Percentiles rank a stretch among this genome's conserved stretches.
These are phyloP conservation scores for Polyporus arcularius DNA, from an alignment of 768 basidiomycete genomes.

Conservation along the genomic window DNA sequence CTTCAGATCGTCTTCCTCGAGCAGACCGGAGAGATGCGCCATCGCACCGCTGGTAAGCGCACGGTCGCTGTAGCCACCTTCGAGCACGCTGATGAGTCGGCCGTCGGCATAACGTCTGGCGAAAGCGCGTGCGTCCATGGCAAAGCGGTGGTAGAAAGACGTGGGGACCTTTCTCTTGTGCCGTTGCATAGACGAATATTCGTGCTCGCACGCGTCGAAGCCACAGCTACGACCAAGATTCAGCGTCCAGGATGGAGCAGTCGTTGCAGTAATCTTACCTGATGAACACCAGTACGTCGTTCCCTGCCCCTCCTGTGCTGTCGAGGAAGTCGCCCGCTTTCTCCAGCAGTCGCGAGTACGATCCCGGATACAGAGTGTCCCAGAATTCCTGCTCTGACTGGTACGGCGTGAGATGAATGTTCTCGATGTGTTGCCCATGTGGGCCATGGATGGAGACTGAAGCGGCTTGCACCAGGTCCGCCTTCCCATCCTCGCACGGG, in stretches of 20 bases:
- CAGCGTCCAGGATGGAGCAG: neutral
- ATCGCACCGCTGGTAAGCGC: conserved; percentile 83
- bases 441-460: conserved; percentile 76
- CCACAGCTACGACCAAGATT: conserved; percentile 61
- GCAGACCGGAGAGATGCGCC: conserved; percentile 78
- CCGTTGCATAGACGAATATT: conserved; percentile 87
- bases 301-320: conserved; percentile 59
- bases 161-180: conserved; percentile 89
- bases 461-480: conserved; percentile 79
- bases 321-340: conserved; percentile 74
- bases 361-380: conserved; percentile 65
- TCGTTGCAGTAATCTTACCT: conserved; percentile 52
- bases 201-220: conserved; percentile 94
- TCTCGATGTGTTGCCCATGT: conserved; percentile 88
- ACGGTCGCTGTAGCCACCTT: conserved; percentile 93
- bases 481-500: conserved; percentile 93
- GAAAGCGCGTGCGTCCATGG: conserved; percentile 66
- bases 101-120: conserved; percentile 67
- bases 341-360: conserved; percentile 60
- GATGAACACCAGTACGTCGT: conserved; percentile 82
- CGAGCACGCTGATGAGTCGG: conserved; percentile 82
- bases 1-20: conserved; percentile 28
- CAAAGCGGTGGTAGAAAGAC: conserved; percentile 84
- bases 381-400: conserved; percentile 74
- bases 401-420: conserved; percentile 81